A percentile compares a stretch with the other conserved stretches of the same genome.
Evolutionary conservation across 1,284 basidiomycete species (phyloP).

Genomic region (Pseudozyma pruni): DNA sequence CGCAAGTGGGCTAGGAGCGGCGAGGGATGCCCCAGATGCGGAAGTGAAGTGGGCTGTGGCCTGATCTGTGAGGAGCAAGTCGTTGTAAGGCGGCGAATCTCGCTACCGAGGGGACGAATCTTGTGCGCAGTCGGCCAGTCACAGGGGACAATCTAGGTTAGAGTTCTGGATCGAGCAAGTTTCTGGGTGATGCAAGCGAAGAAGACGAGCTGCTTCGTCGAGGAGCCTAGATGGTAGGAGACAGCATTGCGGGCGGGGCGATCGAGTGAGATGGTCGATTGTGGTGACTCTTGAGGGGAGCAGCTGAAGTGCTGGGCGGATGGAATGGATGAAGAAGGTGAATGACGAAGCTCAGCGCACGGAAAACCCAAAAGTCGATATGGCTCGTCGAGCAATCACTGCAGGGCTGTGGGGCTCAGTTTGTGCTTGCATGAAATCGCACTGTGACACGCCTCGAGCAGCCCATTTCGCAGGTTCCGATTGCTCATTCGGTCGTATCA

Average conservation of each 20-base stretch:
- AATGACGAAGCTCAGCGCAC: not conserved
- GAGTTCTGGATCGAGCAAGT: too few species aligned
- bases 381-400: conserved; percentile 20
- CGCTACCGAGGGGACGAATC: too few species aligned
- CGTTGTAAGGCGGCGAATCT: too few species aligned
- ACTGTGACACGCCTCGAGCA: too few species aligned
- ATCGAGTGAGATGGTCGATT: conserved; percentile 3
- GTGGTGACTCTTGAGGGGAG: conserved; percentile 1
- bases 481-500: too few species aligned
- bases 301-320: conserved; percentile 7
- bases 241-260: conserved; percentile 11
- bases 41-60: too few species aligned
- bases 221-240: conserved; percentile 3
- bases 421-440: conserved; percentile 5
- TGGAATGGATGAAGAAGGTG: conserved; percentile 4
- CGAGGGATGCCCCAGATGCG: too few species aligned
- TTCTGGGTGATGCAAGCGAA: too few species aligned
- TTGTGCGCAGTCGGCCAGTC: too few species aligned
- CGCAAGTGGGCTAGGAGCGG: too few species aligned
- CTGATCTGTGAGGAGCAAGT: conserved; percentile 1
- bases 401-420: conserved; percentile 3
- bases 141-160: too few species aligned
- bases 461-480: too few species aligned
- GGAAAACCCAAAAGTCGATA: conserved; percentile 21
- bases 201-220: not conserved